Percentiles rank a stretch among this genome's conserved stretches.
phyloP scores from a whole-genome alignment of 805 yeast species.

The Candida golubevii region DNA sequence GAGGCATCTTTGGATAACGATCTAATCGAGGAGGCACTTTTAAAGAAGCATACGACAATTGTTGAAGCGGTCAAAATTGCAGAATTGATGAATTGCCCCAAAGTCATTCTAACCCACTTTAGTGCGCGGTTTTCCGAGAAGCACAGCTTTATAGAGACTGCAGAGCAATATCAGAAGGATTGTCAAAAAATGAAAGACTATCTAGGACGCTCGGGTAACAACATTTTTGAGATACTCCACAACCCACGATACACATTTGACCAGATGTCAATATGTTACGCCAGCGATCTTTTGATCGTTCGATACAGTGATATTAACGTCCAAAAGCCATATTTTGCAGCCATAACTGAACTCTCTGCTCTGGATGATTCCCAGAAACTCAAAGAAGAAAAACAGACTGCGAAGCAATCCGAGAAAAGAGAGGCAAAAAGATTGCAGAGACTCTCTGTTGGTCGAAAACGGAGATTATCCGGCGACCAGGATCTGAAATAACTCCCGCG shows the following conservation, averaged over 20 bases:
- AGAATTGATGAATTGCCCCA: conserved; percentile 63
- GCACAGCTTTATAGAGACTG: conserved; percentile 26
- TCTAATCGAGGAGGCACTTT: conserved; percentile 68
- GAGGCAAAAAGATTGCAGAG: conserved; percentile 34
- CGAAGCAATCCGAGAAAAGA: conserved; percentile 28
- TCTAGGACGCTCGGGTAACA: conserved; percentile 23
- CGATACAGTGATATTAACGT: conserved; percentile 24
- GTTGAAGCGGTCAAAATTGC: conserved; percentile 78
- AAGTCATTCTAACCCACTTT: conserved; percentile 82
- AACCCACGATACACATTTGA: conserved; percentile 15
- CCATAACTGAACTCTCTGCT: conserved; percentile 23
- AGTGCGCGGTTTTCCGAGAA: conserved; percentile 70
- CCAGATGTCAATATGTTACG: conserved; percentile 37
- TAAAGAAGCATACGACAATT: conserved; percentile 83
- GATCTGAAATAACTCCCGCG: neutral
- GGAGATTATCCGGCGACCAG: conserved; percentile 4
- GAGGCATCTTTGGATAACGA: conserved; percentile 91
- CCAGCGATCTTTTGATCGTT: conserved; percentile 37
- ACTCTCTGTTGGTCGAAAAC: conserved; percentile 15
- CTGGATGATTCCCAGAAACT: conserved; percentile 18
- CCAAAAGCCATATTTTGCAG: conserved; percentile 23
- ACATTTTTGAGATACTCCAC: conserved; percentile 20
- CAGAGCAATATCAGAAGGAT: conserved; percentile 20
- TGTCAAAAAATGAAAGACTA: conserved; percentile 26
- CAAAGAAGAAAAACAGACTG: conserved; percentile 20